These are phyloP conservation scores for Termitomyces sp. DNA, from an alignment of 768 basidiomycete genomes.

Conservation along the genomic window DNA sequence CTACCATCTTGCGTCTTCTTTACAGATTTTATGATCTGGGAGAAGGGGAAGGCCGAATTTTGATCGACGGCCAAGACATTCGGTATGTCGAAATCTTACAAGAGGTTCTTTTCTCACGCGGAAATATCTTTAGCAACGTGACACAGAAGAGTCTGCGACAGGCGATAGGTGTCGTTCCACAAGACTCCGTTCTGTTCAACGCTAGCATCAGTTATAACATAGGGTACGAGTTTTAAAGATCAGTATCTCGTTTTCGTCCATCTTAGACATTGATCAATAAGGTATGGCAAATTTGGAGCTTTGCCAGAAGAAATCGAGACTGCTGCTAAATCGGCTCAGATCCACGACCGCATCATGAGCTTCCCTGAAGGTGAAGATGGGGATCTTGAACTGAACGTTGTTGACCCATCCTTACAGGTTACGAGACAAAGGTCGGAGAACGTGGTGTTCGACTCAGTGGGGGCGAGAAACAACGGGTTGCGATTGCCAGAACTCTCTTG, in stretches of 20 bases:
- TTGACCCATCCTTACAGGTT: conserved; percentile 31
- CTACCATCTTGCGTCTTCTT: conserved; percentile 78
- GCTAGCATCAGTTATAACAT: conserved; percentile 69
- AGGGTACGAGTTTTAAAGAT: conserved; percentile 35
- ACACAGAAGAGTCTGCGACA: conserved; percentile 76
- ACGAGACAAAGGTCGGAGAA: conserved; percentile 88
- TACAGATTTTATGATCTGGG: conserved; percentile 91
- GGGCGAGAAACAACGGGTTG: conserved; percentile 87
- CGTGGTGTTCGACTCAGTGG: conserved; percentile 80
- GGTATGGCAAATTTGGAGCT: conserved; percentile 75
- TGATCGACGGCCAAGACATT: conserved; percentile 85
- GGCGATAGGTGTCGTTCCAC: conserved; percentile 88
- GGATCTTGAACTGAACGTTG: neutral
- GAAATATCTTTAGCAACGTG: conserved; percentile 48
- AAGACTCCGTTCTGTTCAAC: conserved; percentile 76
- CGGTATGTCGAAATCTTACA: conserved; percentile 22
- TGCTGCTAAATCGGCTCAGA: conserved; percentile 77
- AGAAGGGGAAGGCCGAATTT: conserved; percentile 72
- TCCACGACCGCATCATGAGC: conserved; percentile 79
- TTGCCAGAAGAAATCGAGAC: conserved; percentile 69
- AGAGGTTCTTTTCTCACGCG: neutral
- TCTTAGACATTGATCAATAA: conserved; percentile 17
- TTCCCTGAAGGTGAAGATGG: conserved; percentile 63
- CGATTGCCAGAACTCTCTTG: conserved; percentile 80
- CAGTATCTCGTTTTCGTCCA: neutral